These are phyloP conservation scores for Agastache rugosa DNA, from an alignment of 257 asterid species.

Conservation along the genomic window DNA sequence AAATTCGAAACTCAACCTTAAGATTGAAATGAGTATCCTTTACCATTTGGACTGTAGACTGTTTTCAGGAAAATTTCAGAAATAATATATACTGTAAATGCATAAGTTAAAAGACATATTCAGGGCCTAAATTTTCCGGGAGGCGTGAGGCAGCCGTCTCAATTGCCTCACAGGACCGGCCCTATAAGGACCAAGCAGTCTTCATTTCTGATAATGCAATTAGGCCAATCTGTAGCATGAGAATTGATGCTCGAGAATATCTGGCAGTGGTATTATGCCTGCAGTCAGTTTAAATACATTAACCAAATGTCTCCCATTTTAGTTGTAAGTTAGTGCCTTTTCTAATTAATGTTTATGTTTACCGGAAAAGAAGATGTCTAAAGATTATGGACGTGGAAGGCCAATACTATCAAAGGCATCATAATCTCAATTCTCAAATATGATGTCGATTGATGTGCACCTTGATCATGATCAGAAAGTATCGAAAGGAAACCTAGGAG, in stretches of 20 bases:
- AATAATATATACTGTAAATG: background rate
- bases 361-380: background rate
- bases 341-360: background rate
- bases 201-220: background rate
- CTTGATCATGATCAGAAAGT: background rate
- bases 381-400: background rate
- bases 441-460: background rate
- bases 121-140: background rate
- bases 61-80: background rate
- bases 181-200: conserved; percentile 1
- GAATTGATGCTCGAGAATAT: conserved; percentile 10
- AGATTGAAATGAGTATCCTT: background rate
- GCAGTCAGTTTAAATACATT: conserved; percentile 7
- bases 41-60: background rate
- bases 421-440: background rate
- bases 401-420: background rate
- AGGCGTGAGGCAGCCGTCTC: background rate
- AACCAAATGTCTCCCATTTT: conserved; percentile 13
- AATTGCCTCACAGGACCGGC: background rate
- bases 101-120: background rate
- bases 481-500: background rate
- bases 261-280: background rate
- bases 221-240: background rate
- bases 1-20: background rate
- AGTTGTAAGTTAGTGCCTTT: background rate